Evolutionary conservation across 495 filamentous ascomycete genomes (phyloP).

Genomic region (Tuber brumale): DNA sequence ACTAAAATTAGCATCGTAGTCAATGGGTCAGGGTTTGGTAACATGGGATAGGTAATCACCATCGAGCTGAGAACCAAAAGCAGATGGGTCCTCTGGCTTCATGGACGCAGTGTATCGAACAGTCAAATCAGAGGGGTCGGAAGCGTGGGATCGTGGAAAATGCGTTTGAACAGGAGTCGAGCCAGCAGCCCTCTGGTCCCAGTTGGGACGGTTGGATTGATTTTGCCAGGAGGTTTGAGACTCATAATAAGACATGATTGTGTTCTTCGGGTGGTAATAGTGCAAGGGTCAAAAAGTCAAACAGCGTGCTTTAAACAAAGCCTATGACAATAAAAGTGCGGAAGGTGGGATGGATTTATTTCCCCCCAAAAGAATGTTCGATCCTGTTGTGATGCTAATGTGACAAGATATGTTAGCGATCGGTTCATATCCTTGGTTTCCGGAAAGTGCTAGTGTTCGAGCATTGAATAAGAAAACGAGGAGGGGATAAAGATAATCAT

Average conservation of each 20-base stretch:
- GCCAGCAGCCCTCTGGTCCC: slow-evolving; percentile 54
- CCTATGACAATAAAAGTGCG: slow-evolving; percentile 20
- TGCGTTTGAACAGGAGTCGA: slow-evolving; percentile 40
- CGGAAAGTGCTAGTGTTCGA: slow-evolving; percentile 2
- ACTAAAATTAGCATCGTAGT: slow-evolving; percentile 20
- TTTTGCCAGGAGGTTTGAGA: slow-evolving; percentile 58
- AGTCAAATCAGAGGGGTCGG: slow-evolving; percentile 43
- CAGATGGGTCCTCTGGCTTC: slow-evolving; percentile 68
- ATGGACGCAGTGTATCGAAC: slow-evolving; percentile 66
- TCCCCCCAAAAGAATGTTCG: slow-evolving; percentile 26
- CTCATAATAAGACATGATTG: slow-evolving; percentile 85
- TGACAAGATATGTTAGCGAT: slow-evolving; percentile 25
- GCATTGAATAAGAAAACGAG: background rate
- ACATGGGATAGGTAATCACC: slow-evolving; percentile 52
- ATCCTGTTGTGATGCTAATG: slow-evolving; percentile 32
- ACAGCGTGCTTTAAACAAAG: slow-evolving; percentile 16
- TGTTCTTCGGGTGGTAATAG: slow-evolving; percentile 15
- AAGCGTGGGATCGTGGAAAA: slow-evolving; percentile 18
- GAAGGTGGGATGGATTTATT: slow-evolving; percentile 27
- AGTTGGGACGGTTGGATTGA: slow-evolving; percentile 76
- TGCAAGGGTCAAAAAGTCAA: slow-evolving; percentile 14
- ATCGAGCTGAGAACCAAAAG: slow-evolving; percentile 86
- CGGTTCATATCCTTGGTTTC: background rate
- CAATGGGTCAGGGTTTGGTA: slow-evolving; percentile 4
- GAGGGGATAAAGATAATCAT: background rate